These are phyloP conservation scores for Geotrichum bryndzae DNA, from an alignment of 1,139 yeast species.

Conservation along the genomic window DNA sequence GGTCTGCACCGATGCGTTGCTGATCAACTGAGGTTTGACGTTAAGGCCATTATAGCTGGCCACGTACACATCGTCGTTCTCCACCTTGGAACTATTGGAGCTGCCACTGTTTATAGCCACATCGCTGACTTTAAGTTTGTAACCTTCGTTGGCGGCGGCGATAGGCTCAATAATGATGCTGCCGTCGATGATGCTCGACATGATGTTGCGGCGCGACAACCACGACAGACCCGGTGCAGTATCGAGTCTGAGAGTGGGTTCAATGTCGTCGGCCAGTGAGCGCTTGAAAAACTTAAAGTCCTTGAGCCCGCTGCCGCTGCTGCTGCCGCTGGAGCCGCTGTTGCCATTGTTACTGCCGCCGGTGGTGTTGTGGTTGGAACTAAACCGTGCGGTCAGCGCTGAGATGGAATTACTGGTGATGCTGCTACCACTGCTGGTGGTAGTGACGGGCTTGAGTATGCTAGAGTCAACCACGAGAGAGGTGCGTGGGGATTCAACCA, in stretches of 20 bases:
- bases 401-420: slow-evolving; percentile 6
- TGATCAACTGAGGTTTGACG: slow-evolving; percentile 3
- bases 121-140: slow-evolving; percentile 15
- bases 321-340: slow-evolving; percentile 4
- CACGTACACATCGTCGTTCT: neutral
- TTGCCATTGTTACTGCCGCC: neutral
- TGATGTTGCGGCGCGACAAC: slow-evolving; percentile 52
- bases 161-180: slow-evolving; percentile 81
- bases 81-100: neutral
- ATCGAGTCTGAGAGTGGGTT: slow-evolving; percentile 58
- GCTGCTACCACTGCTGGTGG: slow-evolving; percentile 2
- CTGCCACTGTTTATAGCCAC: slow-evolving; percentile 2
- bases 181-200: slow-evolving; percentile 70
- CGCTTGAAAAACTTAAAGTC: slow-evolving; percentile 60
- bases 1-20: slow-evolving; percentile 35
- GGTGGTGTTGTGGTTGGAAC: neutral
- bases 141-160: slow-evolving; percentile 68
- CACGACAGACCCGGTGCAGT: slow-evolving; percentile 56
- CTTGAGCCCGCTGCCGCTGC: slow-evolving; percentile 33
- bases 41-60: slow-evolving; percentile 1
- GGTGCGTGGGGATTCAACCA: neutral
- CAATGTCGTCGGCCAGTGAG: slow-evolving; percentile 71
- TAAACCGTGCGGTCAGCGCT: slow-evolving; percentile 14
- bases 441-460: slow-evolving; percentile 19
- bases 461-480: slow-evolving; percentile 8